Base-by-base conservation (phyloP, 1,284 basidiomycete species). In the Leucoagaricus sp. region DNA sequence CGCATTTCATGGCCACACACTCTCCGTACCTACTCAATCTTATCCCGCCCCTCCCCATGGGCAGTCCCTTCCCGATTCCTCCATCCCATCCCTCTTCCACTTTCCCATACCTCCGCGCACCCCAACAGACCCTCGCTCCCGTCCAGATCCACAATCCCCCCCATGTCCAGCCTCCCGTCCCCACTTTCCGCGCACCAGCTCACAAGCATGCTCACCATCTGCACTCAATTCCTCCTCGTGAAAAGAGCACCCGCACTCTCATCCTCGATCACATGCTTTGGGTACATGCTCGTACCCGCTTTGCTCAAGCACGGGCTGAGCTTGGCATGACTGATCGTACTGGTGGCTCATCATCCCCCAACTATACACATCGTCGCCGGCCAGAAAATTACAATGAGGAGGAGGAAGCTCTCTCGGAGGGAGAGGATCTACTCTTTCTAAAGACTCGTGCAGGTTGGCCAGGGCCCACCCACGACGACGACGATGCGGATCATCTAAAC, bases 231-330 rank as follows among this genome's bases (percentile, higher is more conserved):
- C 89, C 87, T 13, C 89, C 86, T 8, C 75, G 86, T 54, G 89
- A 89, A 72, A 92, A 89, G 75, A 90, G 85, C 42, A 91, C 87
- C 26, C 77, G 87, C 55, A 93, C 87, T 19, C 77, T 93, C 51
- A 92, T 93, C 62, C 83, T 93, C 57, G 90, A 93, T 70, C 87
- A 93, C 70, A 82, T 91, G 75, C 75, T 92, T 56, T 92, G 87
- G 89, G 86, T 87, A 4, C 91, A 93, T 70, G 78, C 81, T 4
- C 78, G 86, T 58, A 90, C 91, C n/a, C 82, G 90, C 57, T 88
- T 91, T 63, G 84, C 86, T 9, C 89, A 91, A 67, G 90, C 87
- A 2, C 81, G 89, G 26, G 88, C 88, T 38, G 91, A 91, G 68
- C 81, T 93, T 25, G 85, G 89, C 49, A 86, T 92, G 85, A 83